phyloP scores from a whole-genome alignment of 106 monocot species.

The Iris macrosiphon region DNA sequence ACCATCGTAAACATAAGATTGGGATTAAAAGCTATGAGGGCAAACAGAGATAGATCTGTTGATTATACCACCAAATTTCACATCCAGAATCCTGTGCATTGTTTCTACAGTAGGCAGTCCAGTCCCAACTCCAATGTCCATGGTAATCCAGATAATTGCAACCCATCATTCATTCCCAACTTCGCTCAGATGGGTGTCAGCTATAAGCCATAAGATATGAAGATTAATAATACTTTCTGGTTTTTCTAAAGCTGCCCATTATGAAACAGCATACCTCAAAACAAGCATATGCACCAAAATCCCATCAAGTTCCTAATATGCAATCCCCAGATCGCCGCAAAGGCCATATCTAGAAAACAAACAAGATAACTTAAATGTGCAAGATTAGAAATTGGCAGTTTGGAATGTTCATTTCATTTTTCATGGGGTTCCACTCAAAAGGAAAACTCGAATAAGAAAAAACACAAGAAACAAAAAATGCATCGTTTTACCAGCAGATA shows the following conservation, averaged over 20 bases:
- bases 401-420: conserved; percentile 2
- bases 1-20: too few species aligned
- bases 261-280: conserved; percentile 47
- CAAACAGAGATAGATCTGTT: not conserved
- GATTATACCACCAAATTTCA: not conserved
- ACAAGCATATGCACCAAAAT: conserved; percentile 29
- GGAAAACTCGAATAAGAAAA: too few species aligned
- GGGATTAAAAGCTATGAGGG: too few species aligned
- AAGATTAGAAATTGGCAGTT: conserved; percentile 11
- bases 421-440: too few species aligned
- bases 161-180: conserved; percentile 14
- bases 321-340: conserved; percentile 57
- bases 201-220: conserved; percentile 11
- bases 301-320: conserved; percentile 42
- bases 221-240: conserved; percentile 8
- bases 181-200: conserved; percentile 11
- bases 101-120: conserved; percentile 2
- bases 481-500: too few species aligned
- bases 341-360: conserved; percentile 53
- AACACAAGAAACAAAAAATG: too few species aligned
- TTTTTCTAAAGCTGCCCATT: conserved; percentile 22
- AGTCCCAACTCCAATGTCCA: not conserved
- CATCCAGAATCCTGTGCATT: conserved; percentile 10
- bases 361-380: conserved; percentile 27
- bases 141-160: conserved; percentile 2